A percentile compares a stretch with the other conserved stretches of the same genome.
Evolutionary conservation across 2,329 filamentous ascomycete species (phyloP).

Genomic region (Phialophora chinensis): DNA sequence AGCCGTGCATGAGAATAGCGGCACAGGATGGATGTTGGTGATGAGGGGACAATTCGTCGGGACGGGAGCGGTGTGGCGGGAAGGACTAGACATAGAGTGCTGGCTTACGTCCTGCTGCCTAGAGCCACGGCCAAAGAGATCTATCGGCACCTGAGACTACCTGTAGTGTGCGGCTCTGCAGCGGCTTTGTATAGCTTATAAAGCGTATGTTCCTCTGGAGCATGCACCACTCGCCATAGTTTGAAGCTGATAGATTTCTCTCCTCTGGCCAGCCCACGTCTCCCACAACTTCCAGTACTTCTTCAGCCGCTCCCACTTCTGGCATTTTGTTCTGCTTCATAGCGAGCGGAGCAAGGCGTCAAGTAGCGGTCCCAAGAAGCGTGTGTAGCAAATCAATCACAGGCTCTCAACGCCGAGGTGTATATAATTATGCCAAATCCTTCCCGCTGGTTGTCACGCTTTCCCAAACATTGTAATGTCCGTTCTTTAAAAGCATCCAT

Average conservation of each 20-base stretch:
- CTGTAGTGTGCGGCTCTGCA: not conserved
- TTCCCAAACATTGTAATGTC: not conserved
- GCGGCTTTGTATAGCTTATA: not conserved
- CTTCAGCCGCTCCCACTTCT: not conserved
- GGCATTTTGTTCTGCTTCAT: not conserved
- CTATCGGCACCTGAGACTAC: not conserved
- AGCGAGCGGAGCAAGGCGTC: not conserved
- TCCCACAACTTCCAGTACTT: not conserved
- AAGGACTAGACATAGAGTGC: not conserved
- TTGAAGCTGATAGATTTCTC: not conserved
- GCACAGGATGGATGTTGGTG: not conserved
- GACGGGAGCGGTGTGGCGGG: not conserved
- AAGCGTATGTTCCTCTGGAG: too few relatives aligned
- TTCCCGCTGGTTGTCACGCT: not conserved
- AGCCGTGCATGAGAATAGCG: conserved; percentile 1
- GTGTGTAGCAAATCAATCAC: too few relatives aligned
- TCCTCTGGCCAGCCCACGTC: not conserved
- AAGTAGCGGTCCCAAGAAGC: not conserved
- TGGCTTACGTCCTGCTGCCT: not conserved
- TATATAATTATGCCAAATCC: not conserved
- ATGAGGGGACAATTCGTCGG: not conserved
- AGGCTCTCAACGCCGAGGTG: not conserved
- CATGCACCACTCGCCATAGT: not conserved
- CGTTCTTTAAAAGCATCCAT: not conserved
- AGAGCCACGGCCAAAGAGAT: not conserved